Evolutionary conservation across 2,329 filamentous ascomycete species (phyloP).

Genomic region (Paecilomyces fulvus): DNA sequence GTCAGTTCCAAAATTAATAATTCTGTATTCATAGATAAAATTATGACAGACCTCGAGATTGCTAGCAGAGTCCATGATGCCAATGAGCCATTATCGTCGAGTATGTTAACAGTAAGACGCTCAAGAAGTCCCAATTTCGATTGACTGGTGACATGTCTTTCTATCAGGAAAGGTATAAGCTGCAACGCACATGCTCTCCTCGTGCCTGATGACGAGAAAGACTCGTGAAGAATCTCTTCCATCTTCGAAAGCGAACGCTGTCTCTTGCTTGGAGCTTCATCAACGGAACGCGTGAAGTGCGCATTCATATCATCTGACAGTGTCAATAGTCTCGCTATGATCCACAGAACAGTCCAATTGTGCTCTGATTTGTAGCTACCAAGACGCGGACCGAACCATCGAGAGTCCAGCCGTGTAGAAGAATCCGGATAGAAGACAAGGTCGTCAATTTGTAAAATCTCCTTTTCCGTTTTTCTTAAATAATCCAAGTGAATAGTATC

Average conservation of each 20-base stretch:
- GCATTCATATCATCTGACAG: conserved; percentile 21
- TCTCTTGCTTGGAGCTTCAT: conserved; percentile 22
- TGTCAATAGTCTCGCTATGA: conserved; percentile 33
- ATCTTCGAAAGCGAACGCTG: conserved; percentile 27
- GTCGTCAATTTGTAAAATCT: conserved; percentile 71
- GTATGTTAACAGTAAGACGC: conserved; percentile 50
- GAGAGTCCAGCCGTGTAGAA: conserved; percentile 26
- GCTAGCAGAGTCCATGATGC: conserved; percentile 79
- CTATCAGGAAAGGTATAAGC: conserved; percentile 45
- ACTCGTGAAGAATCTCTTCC: conserved; percentile 29
- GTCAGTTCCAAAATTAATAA: neutral
- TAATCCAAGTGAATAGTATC: conserved; percentile 74
- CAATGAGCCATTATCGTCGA: conserved; percentile 59
- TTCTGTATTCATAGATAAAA: neutral
- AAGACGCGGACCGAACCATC: conserved; percentile 27
- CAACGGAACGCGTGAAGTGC: conserved; percentile 3
- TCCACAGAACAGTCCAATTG: conserved; percentile 33
- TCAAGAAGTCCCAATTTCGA: conserved; percentile 50
- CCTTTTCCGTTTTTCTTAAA: conserved; percentile 57
- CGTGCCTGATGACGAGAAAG: conserved; percentile 26
- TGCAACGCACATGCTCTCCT: conserved; percentile 46
- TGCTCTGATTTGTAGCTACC: conserved; percentile 28
- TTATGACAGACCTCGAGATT: conserved; percentile 59
- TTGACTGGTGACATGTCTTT: conserved; percentile 39
- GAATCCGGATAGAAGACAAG: conserved; percentile 46